These are phyloP conservation scores for Phialophora chinensis DNA, from an alignment of 2,329 filamentous ascomycete genomes.

Conservation along the genomic window DNA sequence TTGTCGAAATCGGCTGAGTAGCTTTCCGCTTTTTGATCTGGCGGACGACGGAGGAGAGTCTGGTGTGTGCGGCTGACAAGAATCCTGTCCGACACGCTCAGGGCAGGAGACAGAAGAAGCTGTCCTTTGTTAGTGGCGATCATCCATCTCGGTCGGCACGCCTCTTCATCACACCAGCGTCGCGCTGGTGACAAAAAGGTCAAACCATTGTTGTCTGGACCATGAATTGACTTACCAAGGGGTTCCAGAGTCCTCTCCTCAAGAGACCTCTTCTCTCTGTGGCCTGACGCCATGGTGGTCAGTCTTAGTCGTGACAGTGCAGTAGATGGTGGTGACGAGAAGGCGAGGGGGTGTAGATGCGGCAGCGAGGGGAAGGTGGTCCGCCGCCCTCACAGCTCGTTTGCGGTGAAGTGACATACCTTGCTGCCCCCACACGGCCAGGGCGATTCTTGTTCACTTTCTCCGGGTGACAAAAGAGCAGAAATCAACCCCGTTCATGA, in stretches of 20 bases:
- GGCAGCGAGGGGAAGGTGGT: background rate
- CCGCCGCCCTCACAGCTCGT: background rate
- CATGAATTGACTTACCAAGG: conserved; percentile 22
- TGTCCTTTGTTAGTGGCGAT: conserved; percentile 18
- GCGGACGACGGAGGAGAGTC: conserved; percentile 7
- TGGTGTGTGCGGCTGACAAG: background rate
- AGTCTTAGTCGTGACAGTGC: conserved; percentile 13
- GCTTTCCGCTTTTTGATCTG: conserved; percentile 12
- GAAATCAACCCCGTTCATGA: background rate
- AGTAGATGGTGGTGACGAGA: conserved; percentile 8
- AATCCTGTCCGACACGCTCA: background rate
- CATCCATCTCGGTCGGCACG: background rate
- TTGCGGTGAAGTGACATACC: background rate
- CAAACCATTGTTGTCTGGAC: background rate
- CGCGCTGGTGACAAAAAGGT: background rate
- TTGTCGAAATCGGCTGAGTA: conserved; percentile 1
- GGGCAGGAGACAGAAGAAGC: background rate
- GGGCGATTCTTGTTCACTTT: background rate
- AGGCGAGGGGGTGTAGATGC: background rate
- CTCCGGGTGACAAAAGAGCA: background rate
- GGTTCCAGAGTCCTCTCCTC: conserved; percentile 19
- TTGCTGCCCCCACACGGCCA: background rate
- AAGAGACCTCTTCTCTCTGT: conserved; percentile 16
- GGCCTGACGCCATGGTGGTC: conserved; percentile 27
- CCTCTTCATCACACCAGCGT: conserved; percentile 10